These are phyloP conservation scores for Pseudogymnoascus sp. DNA, from an alignment of 2,329 filamentous ascomycete genomes.

Conservation along the genomic window DNA sequence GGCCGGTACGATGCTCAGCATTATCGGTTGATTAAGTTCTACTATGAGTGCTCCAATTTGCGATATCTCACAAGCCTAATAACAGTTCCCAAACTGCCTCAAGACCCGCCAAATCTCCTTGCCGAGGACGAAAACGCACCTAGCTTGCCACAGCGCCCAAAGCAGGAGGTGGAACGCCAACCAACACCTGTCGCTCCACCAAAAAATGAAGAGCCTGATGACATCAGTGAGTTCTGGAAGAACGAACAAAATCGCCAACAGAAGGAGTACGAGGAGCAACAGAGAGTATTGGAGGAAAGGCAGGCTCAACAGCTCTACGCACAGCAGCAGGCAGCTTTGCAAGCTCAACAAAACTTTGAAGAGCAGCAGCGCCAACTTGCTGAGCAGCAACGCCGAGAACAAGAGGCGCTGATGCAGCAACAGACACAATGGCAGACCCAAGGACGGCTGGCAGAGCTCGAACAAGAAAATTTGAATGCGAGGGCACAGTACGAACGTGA, in stretches of 20 bases:
- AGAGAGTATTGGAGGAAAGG: conserved; percentile 78
- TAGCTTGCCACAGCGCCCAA: conserved; percentile 74
- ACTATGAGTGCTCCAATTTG: conserved; percentile 97
- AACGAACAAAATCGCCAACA: conserved; percentile 86
- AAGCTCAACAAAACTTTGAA: conserved; percentile 92
- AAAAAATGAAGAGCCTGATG: conserved; percentile 75
- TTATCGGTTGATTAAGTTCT: conserved; percentile 93
- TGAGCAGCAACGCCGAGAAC: conserved; percentile 84
- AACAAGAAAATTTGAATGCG: conserved; percentile 90
- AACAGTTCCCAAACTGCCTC: conserved; percentile 89
- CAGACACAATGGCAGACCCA: conserved; percentile 93
- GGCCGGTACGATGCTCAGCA: conserved; percentile 92
- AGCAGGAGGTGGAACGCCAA: conserved; percentile 61
- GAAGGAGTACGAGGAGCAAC: conserved; percentile 90
- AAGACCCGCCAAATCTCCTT: conserved; percentile 85
- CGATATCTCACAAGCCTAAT: conserved; percentile 95
- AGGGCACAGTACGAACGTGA: conserved; percentile 95
- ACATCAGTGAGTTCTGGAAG: conserved; percentile 98
- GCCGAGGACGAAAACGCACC: conserved; percentile 80
- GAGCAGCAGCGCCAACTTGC: conserved; percentile 83
- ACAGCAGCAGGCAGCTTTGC: conserved; percentile 75
- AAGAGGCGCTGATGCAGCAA: conserved; percentile 81
- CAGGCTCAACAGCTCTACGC: conserved; percentile 74
- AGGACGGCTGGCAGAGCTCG: conserved; percentile 88
- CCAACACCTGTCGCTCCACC: conserved; percentile 66